phyloP scores from a whole-genome alignment of 2,329 filamentous ascomycete genomes.

The Colletotrichum chlorophyti region DNA sequence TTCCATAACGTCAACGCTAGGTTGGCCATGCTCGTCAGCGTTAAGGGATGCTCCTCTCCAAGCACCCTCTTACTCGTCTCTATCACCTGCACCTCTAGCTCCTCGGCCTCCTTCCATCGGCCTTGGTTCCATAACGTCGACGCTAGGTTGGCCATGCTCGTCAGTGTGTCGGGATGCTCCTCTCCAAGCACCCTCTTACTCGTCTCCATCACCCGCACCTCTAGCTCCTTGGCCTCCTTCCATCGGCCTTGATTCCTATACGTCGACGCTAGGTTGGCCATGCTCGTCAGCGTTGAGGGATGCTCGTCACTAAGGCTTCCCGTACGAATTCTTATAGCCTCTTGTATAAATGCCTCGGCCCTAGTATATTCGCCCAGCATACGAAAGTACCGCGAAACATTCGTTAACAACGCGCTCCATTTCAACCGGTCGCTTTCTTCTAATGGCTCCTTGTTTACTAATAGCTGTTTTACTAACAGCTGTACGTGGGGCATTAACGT shows the following conservation, averaged over 20 bases:
- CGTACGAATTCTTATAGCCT: background rate
- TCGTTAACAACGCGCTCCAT: slow-evolving; percentile 16
- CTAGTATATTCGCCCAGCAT: background rate
- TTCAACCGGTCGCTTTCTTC: background rate
- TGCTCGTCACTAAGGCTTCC: background rate
- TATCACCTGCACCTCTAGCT: no score
- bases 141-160: no score
- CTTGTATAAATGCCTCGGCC: background rate
- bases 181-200: no score
- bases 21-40: no score
- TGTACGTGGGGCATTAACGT: background rate
- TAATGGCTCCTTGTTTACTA: background rate
- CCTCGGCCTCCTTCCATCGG: no score
- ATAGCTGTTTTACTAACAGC: slow-evolving; percentile 10
- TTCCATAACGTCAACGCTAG: no score
- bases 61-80: no score
- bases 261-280: background rate
- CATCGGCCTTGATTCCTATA: background rate
- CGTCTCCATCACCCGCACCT: no score
- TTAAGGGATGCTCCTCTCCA: no score
- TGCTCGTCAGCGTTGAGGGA: background rate
- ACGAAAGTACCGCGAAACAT: slow-evolving; percentile 8
- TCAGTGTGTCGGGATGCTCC: no score
- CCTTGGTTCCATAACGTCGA: no score
- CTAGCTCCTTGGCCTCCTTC: slow-evolving; percentile 14